Conservation (phyloP, 2,329 filamentous ascomycete genomes). For the Exophiala spinifera region DNA sequence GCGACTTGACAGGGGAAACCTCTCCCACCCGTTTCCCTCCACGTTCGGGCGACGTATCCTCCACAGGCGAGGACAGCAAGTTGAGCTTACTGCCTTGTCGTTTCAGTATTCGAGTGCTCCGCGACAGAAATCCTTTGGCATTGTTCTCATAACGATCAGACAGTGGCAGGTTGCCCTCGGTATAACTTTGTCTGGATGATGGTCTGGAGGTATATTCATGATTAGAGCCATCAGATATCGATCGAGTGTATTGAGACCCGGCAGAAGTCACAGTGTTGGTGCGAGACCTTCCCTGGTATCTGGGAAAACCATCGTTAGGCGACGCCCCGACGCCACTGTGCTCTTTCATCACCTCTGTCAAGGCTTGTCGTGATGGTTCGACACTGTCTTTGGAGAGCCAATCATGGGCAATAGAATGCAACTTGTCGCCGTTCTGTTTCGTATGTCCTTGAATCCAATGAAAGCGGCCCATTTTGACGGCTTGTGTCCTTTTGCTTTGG, state of each 20-base stretch:
- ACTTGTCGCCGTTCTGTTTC: constrained; percentile 23
- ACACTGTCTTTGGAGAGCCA: constrained; percentile 21
- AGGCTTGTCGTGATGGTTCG: constrained; percentile 24
- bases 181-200: constrained; percentile 17
- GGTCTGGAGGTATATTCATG: constrained; percentile 16
- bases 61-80: constrained; percentile 36
- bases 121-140: constrained; percentile 41
- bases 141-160: constrained; percentile 24
- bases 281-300: constrained; percentile 15
- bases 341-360: constrained; percentile 25
- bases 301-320: constrained; percentile 9
- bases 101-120: constrained; percentile 46
- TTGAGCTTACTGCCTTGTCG: constrained; percentile 48
- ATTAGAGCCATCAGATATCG: constrained; percentile 19
- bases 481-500: not conserved
- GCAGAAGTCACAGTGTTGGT: constrained; percentile 23
- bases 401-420: constrained; percentile 22
- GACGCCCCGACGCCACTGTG: constrained; percentile 9
- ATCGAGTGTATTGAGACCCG: constrained; percentile 16
- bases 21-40: constrained; percentile 7
- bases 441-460: constrained; percentile 22
- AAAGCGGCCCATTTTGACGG: constrained; percentile 25
- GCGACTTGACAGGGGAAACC: constrained; percentile 5
- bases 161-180: constrained; percentile 7
- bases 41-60: constrained; percentile 33